Percentiles rank a stretch among this genome's conserved stretches.
Evolutionary conservation across 139 green algal species (phyloP).

Genomic region (Coccomyxa sp.): DNA sequence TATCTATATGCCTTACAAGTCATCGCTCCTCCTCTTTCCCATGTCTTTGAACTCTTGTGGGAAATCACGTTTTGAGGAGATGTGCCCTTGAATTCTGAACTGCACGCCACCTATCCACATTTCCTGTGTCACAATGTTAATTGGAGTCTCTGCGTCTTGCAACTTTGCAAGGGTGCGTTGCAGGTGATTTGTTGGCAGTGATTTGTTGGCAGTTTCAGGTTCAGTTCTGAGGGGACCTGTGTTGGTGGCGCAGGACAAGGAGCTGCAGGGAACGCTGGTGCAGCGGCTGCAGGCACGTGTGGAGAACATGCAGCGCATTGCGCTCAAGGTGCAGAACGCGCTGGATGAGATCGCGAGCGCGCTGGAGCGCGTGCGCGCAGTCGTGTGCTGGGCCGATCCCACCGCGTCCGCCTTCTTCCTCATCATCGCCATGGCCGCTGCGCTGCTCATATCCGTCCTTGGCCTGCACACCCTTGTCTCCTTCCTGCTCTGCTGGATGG

Average conservation of each 20-base stretch:
- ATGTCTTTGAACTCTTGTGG: too few species aligned
- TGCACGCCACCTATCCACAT: too few species aligned
- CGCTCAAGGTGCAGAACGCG: constrained; percentile 2
- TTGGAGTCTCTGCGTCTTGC: too few species aligned
- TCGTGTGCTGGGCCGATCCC: background rate
- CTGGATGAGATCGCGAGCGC: background rate
- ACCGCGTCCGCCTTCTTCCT: background rate
- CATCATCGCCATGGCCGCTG: background rate
- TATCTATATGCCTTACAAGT: too few species aligned
- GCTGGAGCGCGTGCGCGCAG: background rate
- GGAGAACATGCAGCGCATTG: background rate
- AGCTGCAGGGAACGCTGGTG: background rate
- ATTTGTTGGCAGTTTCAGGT: too few species aligned
- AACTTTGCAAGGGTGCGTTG: too few species aligned
- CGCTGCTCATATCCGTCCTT: background rate
- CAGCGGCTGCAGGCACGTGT: background rate
- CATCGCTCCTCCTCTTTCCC: too few species aligned
- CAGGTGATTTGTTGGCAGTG: too few species aligned
- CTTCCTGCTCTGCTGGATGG: background rate
- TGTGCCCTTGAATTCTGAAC: too few species aligned
- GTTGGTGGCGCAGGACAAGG: background rate
- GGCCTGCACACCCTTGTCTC: background rate
- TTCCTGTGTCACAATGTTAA: too few species aligned
- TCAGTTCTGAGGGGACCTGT: background rate
- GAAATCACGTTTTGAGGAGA: too few species aligned